Conservation (phyloP, 108 stramenopile species). For the Craspedostauros australis region DNA sequence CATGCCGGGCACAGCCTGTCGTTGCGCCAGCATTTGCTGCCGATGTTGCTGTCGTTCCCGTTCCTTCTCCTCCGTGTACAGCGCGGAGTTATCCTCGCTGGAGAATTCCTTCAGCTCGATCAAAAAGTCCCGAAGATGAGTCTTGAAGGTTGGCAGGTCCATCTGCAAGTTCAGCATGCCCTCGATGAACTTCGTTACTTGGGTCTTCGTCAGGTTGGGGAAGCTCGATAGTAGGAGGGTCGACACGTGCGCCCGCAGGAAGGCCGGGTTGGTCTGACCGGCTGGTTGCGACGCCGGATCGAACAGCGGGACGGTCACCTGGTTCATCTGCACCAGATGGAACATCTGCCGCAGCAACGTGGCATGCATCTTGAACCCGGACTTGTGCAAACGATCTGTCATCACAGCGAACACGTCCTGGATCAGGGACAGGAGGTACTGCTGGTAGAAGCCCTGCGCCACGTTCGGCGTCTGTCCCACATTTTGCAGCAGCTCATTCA, state of each 20-base stretch:
- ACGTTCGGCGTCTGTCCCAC: constrained; percentile 87
- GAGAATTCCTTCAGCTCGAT: constrained; percentile 98
- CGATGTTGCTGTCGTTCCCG: constrained; percentile 50
- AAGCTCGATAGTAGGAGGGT: constrained; percentile 87
- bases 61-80: constrained; percentile 91
- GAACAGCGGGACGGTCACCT: constrained; percentile 92
- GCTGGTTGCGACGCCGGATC: constrained; percentile 68
- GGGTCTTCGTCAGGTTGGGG: constrained; percentile 86
- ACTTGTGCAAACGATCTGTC: constrained; percentile 98
- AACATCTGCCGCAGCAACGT: constrained; percentile 95
- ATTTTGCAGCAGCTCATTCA: constrained; percentile 88
- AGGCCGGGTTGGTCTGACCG: constrained; percentile 82
- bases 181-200: constrained; percentile 91
- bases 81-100: constrained; percentile 91
- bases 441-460: constrained; percentile 95
- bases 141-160: constrained; percentile 97
- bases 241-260: constrained; percentile 89
- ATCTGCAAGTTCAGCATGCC: constrained; percentile 96
- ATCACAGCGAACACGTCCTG: constrained; percentile 97
- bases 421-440: constrained; percentile 91
- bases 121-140: constrained; percentile 96
- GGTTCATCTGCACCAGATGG: constrained; percentile 90
- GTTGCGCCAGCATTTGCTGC: constrained; percentile 64
- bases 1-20: constrained; percentile 95
- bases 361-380: constrained; percentile 98